Conservation (phyloP, 352 stramenopile species). For the Phytophthora melonis region DNA sequence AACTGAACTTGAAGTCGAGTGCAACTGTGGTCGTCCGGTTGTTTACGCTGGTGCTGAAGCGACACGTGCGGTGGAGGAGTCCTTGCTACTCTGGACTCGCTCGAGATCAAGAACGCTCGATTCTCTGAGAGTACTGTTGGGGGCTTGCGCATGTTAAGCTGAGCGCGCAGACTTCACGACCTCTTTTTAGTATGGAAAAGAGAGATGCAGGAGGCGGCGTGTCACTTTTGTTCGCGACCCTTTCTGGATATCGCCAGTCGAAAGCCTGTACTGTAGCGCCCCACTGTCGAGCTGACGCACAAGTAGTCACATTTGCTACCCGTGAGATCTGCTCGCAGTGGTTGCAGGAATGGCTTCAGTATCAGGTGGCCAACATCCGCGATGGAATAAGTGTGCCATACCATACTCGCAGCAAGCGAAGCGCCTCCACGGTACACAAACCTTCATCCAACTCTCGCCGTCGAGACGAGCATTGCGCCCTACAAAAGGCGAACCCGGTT, state of each 20-base stretch:
- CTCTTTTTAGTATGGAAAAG: not conserved
- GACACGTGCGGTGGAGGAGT: not conserved
- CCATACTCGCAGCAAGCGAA: not conserved
- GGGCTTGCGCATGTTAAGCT: no score
- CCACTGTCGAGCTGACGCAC: conserved; percentile 3
- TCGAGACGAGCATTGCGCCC: not conserved
- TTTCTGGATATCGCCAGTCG: conserved; percentile 26
- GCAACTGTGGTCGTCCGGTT: conserved; percentile 37
- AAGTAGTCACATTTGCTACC: conserved; percentile 9
- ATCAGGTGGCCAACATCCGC: conserved; percentile 5
- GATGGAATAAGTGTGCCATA: conserved; percentile 1
- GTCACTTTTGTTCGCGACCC: not conserved
- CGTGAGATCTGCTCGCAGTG: not conserved
- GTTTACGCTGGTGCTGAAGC: conserved; percentile 13
- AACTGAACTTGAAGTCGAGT: conserved; percentile 49
- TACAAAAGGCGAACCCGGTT: conserved; percentile 3
- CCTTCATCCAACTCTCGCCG: not conserved
- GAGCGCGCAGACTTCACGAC: not conserved
- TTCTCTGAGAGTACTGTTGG: not conserved
- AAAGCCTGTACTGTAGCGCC: conserved; percentile 4
- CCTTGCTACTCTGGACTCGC: not conserved
- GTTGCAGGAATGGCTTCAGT: conserved; percentile 16
- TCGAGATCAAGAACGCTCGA: not conserved
- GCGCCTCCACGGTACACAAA: not conserved
- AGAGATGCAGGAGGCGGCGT: not conserved